Base-by-base conservation (phyloP, 2,329 filamentous ascomycete species). In the Aspergillus fumigatus region DNA sequence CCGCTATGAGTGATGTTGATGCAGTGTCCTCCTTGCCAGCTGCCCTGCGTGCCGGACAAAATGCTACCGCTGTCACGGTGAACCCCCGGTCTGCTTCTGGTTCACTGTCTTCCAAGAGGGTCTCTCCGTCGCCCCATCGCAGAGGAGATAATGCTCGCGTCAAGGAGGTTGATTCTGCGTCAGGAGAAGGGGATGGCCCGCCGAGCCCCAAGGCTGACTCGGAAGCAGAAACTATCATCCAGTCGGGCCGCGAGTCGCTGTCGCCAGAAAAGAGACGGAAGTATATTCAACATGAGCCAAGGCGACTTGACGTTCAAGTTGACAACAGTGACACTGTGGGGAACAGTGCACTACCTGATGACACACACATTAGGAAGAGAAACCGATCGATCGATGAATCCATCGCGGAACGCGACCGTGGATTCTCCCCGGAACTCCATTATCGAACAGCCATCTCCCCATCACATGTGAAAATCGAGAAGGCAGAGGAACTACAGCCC, bases 151-250 rank as follows among this genome's bases (percentile, higher is more conserved):
- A 65, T 63, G 65, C 55, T 49, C 61, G 63, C 56, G 58, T 61
- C 52, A 65, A 67, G 61, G 60, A 65, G 57, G 59, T 63, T 58
- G 63, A 67, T 53, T 54, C 56, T 52, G 65, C 54, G 57, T 63
- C 66, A 50, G 65, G 59, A 50, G 69, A 73, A 48, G 68, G 62
- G 50, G 70, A 77, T 54, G 74, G 68, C 27, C 67, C 67, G 25
- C 65, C 65, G 54, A 73, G 74, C 57, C 73, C 72, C 57, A 75
- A 67, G 66, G 75, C 75, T 50, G 77, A 79, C 64, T 79, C 77
- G 48, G 77, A 79, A 67, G 77, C 77, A 53, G 77, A 79, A 65
- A 79, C 77, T 21, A 76, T 79, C 57, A 79, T 79, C 55, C 76
- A 79, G 62, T 79, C 75, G 11, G 75, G 74, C 53, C 73, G 75